Conservation (phyloP, 768 basidiomycete genomes). For the Agrocybe praecox region DNA sequence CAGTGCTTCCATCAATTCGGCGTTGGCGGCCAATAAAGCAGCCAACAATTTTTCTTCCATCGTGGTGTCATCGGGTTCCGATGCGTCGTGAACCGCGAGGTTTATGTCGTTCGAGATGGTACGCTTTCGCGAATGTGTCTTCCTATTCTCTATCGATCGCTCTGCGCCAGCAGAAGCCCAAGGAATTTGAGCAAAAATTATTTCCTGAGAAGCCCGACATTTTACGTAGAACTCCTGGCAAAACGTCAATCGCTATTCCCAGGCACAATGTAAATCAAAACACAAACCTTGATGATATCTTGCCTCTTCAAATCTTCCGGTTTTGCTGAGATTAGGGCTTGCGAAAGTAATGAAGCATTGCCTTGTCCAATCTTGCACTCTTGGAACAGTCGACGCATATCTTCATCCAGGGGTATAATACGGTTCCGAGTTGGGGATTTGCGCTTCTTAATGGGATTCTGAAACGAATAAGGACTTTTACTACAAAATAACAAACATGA, state of each 20-base stretch:
- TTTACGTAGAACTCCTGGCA: slow-evolving; percentile 80
- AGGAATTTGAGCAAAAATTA: slow-evolving; percentile 84
- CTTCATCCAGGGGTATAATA: slow-evolving; percentile 76
- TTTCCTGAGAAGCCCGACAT: slow-evolving; percentile 81
- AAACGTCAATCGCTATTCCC: not conserved
- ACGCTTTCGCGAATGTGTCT: slow-evolving; percentile 23
- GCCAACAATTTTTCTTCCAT: slow-evolving; percentile 76
- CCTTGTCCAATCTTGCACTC: slow-evolving; percentile 85
- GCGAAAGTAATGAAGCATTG: slow-evolving; percentile 75
- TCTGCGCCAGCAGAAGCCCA: slow-evolving; percentile 89
- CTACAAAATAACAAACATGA: not conserved
- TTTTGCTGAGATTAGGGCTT: slow-evolving; percentile 68
- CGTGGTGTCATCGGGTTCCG: slow-evolving; percentile 51
- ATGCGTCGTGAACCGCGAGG: slow-evolving; percentile 11
- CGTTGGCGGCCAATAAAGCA: slow-evolving; percentile 73
- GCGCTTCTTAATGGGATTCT: slow-evolving; percentile 32
- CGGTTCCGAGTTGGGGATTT: slow-evolving; percentile 39
- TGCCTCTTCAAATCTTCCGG: slow-evolving; percentile 70
- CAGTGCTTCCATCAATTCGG: slow-evolving; percentile 66
- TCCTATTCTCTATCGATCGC: slow-evolving; percentile 41
- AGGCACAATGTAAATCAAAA: slow-evolving; percentile 2
- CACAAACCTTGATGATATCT: slow-evolving; percentile 69
- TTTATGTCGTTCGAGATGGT: slow-evolving; percentile 18
- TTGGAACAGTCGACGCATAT: slow-evolving; percentile 79
- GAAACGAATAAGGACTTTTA: not conserved